phyloP scores from a whole-genome alignment of 371 early-diverging fungal genomes.

The Mucor mucedo region DNA sequence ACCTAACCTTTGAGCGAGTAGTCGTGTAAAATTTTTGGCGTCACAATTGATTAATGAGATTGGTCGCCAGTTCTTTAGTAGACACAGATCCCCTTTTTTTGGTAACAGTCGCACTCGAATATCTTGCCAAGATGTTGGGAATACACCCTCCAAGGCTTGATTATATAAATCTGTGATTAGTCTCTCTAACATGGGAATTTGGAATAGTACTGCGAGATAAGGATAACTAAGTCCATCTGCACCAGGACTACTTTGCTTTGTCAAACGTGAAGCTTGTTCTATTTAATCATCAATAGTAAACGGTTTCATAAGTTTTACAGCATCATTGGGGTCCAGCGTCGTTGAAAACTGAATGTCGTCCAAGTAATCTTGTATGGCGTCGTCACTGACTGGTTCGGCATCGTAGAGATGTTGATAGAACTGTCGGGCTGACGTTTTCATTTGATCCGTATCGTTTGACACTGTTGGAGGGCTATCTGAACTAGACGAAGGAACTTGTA shows the following conservation, averaged over 20 bases:
- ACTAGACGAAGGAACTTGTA: not conserved
- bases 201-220: not conserved
- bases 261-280: not conserved
- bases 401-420: constrained; percentile 3
- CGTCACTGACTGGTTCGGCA: not conserved
- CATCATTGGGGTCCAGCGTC: not conserved
- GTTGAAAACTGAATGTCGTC: not conserved
- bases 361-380: not conserved
- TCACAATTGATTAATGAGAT: constrained; percentile 30
- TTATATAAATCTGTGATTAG: constrained; percentile 16
- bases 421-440: not conserved
- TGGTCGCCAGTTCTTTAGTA: constrained; percentile 34
- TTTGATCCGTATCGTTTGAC: not conserved
- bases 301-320: not conserved
- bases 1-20: constrained; percentile 19
- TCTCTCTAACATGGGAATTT: not conserved
- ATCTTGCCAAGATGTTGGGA: constrained; percentile 9
- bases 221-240: constrained; percentile 1
- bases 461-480: not conserved
- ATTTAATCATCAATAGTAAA: not conserved
- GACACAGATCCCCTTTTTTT: constrained; percentile 8
- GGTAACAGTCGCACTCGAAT: constrained; percentile 14
- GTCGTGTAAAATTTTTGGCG: constrained; percentile 29
- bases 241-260: not conserved
- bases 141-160: not conserved